phyloP scores from a whole-genome alignment of 805 yeast species.

The Danielozyma ontarioensis region DNA sequence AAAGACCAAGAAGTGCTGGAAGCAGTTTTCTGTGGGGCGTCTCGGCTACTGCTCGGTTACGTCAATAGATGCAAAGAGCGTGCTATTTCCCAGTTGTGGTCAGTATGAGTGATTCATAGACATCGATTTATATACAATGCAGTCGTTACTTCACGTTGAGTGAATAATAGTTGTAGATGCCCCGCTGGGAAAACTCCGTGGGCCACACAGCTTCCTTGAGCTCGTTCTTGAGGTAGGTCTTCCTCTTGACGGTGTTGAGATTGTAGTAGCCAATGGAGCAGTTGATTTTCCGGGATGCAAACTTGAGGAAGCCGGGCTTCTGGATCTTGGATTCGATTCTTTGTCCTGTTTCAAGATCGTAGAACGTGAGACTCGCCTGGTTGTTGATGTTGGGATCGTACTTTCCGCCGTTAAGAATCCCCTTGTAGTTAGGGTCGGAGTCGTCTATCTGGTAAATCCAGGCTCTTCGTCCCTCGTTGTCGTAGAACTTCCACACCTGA shows the following conservation, averaged over 20 bases:
- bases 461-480: slow-evolving; percentile 70
- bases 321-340: slow-evolving; percentile 44
- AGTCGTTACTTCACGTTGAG: slow-evolving; percentile 36
- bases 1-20: no score
- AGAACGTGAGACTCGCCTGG: slow-evolving; percentile 43
- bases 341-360: slow-evolving; percentile 61
- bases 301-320: slow-evolving; percentile 47
- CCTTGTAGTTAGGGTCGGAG: slow-evolving; percentile 26
- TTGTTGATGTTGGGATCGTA: slow-evolving; percentile 2
- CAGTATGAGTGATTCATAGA: no score
- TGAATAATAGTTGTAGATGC: slow-evolving; percentile 55
- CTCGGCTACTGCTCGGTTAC: no score
- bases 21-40: no score
- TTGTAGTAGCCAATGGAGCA: slow-evolving; percentile 50
- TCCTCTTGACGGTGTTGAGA: slow-evolving; percentile 27
- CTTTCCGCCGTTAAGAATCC: slow-evolving; percentile 14
- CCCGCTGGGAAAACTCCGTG: slow-evolving; percentile 46
- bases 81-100: no score
- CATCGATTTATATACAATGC: no score
- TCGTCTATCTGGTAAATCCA: slow-evolving; percentile 60
- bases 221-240: slow-evolving; percentile 23
- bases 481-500: slow-evolving; percentile 46
- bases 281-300: slow-evolving; percentile 49
- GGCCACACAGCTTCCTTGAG: slow-evolving; percentile 44
- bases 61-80: no score